Base-by-base conservation (phyloP, 371 early-diverging fungal genomes). In the Dichotomocladium elegans region DNA sequence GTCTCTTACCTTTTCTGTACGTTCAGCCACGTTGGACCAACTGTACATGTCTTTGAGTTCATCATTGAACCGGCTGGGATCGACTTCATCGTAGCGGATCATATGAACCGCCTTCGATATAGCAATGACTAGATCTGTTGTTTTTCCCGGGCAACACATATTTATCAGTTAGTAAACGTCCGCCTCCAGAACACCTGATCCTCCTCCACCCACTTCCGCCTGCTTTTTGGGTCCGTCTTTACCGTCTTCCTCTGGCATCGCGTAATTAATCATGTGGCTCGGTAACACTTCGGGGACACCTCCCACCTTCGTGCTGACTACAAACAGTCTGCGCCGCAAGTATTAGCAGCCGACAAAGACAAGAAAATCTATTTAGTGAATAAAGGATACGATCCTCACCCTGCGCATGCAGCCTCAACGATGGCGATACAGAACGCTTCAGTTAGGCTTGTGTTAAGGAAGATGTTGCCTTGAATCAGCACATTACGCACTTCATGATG, bases 341-440 rank as follows among this genome's bases (percentile, higher is more conserved):
- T n/a, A n/a, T n/a, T n/a, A n/a, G n/a, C n/a, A n/a, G n/a, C n/a
- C n/a, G n/a, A n/a, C n/a, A n/a, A n/a, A n/a, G n/a, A n/a, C n/a
- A n/a, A n/a, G n/a, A n/a, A n/a, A n/a, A n/a, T n/a, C n/a, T n/a
- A n/a, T n/a, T n/a, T n/a, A n/a, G n/a, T n/a, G n/a, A n/a, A n/a
- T n/a, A n/a, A n/a, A n/a, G n/a, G n/a, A n/a, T n/a, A n/a, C n/a
- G n/a, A 37, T 30, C 47, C 72, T 57, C 63, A 88, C 86, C 96
- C 96, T 51, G 96, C 98, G 48, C 93, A 89, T 3, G 99, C 99
- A 9, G 99, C 99, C 72, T 99, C 99, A 15, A 99, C 92, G 47
- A 99, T 98, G 9, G 95, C 95, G 51, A 99, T 99, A 68, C 99
- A 99, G 64, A 99, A 99, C 3, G 99, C 98, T 59, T 99, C 99